Percentiles rank a stretch among this genome's conserved stretches.
Conservation (phyloP, 495 filamentous ascomycete genomes). For the Trichoderma erinaceum region DNA sequence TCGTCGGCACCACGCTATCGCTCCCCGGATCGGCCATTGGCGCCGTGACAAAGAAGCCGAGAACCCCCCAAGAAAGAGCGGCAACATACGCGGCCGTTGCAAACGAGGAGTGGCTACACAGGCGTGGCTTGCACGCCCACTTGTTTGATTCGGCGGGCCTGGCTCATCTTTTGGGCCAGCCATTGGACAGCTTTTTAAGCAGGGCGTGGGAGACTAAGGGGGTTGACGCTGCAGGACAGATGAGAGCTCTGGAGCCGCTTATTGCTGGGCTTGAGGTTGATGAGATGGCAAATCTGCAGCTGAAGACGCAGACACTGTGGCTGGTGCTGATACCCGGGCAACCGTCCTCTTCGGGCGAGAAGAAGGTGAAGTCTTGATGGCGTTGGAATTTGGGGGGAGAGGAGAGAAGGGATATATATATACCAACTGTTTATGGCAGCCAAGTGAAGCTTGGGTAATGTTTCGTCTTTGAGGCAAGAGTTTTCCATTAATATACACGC, state of each 20-base stretch:
- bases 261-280: conserved; percentile 20
- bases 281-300: conserved; percentile 11
- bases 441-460: not conserved
- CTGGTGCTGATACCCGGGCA: conserved; percentile 18
- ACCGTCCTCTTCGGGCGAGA: not conserved
- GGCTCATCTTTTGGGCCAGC: conserved; percentile 19
- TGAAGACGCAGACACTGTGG: conserved; percentile 25
- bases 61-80: conserved; percentile 28
- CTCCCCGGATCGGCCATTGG: conserved; percentile 23
- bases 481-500: too few relatives aligned
- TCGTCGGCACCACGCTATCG: conserved; percentile 21
- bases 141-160: conserved; percentile 26
- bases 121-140: conserved; percentile 21
- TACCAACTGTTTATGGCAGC: not conserved
- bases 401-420: not conserved
- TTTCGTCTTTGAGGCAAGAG: too few relatives aligned
- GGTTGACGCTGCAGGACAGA: conserved; percentile 19
- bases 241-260: conserved; percentile 20
- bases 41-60: conserved; percentile 23
- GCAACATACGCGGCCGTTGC: conserved; percentile 25
- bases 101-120: conserved; percentile 26
- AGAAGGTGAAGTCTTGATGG: not conserved
- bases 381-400: not conserved
- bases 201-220: conserved; percentile 11
- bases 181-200: conserved; percentile 19